A percentile compares a stretch with the other conserved stretches of the same genome.
These are phyloP conservation scores for Plantago coronopus DNA, from an alignment of 305 asterid genomes.

Conservation along the genomic window DNA sequence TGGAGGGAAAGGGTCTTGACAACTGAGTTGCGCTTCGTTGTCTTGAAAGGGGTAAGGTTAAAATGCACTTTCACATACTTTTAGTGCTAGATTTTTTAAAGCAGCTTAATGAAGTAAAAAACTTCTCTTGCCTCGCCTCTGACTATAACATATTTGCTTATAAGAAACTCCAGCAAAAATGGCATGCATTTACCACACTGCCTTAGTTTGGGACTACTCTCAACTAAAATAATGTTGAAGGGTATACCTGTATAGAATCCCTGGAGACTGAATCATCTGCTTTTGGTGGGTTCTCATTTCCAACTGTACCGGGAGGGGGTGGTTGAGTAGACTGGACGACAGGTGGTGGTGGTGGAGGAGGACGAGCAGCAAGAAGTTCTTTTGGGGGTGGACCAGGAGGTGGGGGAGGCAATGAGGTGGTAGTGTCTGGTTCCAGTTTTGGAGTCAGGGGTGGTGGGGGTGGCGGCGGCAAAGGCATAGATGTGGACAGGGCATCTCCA, in stretches of 20 bases:
- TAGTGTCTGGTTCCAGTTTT: conserved; percentile 47
- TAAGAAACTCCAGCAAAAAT: no score
- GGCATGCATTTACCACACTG: no score
- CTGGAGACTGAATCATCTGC: conserved; percentile 47
- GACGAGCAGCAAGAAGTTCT: conserved; percentile 48
- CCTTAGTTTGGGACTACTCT: no score
- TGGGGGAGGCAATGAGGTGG: conserved; percentile 37
- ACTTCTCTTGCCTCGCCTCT: no score
- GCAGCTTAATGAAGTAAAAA: no score
- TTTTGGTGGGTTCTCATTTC: conserved; percentile 50
- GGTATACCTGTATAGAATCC: conserved; percentile 55
- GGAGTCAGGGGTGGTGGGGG: conserved; percentile 72
- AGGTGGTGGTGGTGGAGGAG: conserved; percentile 62
- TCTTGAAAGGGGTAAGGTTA: no score
- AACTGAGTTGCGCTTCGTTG: no score
- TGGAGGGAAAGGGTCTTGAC: no score
- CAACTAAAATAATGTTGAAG: neutral
- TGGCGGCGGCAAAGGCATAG: conserved; percentile 85
- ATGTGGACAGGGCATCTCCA: conserved; percentile 55
- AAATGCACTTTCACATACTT: no score
- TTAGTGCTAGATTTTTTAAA: no score
- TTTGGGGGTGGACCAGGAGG: conserved; percentile 83
- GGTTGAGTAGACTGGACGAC: conserved; percentile 55
- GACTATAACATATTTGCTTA: no score
- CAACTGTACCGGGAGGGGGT: conserved; percentile 62